Base-by-base conservation (phyloP, 75 land plant genomes). In the Larix kaempferi region DNA sequence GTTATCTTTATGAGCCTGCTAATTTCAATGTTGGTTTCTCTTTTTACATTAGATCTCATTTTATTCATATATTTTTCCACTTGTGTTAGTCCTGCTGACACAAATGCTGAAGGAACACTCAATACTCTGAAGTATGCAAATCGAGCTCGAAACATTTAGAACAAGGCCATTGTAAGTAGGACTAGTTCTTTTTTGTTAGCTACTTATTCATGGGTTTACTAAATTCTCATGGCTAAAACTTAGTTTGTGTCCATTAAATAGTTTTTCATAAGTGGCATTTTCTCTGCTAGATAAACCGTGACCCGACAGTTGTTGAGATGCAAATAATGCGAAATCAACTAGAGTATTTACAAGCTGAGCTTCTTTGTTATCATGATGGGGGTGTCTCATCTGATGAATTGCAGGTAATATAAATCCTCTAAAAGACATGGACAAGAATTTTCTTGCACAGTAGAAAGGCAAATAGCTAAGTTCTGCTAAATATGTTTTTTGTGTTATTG, bases 81-180 rank as follows among this genome's bases (percentile, higher is more conserved):
- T 61, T 98, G 99, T 79, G 92, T 98, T 52, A 98, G 99, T 78
- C 99, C 99, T 80, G 99, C 99, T 58, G 99, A 98, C 73, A 82
- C 93, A 59, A 98, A 98, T 91, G 94, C 96, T 22, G 99, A 98
- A 77, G 99, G 95, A 74, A 95, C 98, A 6, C 66, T 98, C 6
- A 98, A 98, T 74, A 98, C 99, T 26, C 76, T 98, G 5, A 98
- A 98, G 79, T 98, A 98, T 91, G 98, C 99, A 17, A 98, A 98
- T 64, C 96, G 99, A 41, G 99, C 99, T 29, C 89, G 99, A 5
- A 98, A 98, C 74, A 98, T 98, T 71, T 98, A 95, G 71, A 98
- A 98, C 74, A 98, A 95, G 76, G 96, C 99, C 58, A 82, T 91
- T 65, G 99, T 98, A 87, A 81, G 98, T 58, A 41, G 21, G 26